These are phyloP conservation scores for Dothideomycetes sp. DNA, from an alignment of 2,329 filamentous ascomycete species.

Conservation along the genomic window DNA sequence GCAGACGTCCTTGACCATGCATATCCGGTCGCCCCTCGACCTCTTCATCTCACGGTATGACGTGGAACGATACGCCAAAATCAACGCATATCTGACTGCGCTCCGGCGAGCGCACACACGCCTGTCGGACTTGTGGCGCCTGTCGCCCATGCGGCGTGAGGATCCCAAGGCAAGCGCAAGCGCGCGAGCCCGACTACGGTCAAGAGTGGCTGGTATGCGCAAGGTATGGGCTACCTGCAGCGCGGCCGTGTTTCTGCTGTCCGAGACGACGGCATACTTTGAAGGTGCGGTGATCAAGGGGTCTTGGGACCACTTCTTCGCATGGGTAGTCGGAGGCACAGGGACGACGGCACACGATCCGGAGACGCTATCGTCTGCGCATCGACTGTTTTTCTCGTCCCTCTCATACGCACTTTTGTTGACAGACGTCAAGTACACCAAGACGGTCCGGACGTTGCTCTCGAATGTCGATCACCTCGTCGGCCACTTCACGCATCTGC, in stretches of 20 bases:
- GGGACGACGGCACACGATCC: slow-evolving; percentile 56
- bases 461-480: slow-evolving; percentile 72
- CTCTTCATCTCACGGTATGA: slow-evolving; percentile 73
- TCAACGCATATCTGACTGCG: slow-evolving; percentile 78
- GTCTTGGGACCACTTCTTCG: slow-evolving; percentile 68
- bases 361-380: slow-evolving; percentile 70
- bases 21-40: slow-evolving; percentile 69
- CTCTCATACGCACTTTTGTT: slow-evolving; percentile 58
- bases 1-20: slow-evolving; percentile 58
- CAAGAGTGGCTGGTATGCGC: slow-evolving; percentile 58
- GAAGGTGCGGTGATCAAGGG: slow-evolving; percentile 79
- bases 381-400: slow-evolving; percentile 62
- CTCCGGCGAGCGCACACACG: slow-evolving; percentile 78
- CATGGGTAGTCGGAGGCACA: slow-evolving; percentile 48
- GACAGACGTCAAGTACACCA: slow-evolving; percentile 51
- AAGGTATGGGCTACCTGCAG: slow-evolving; percentile 84
- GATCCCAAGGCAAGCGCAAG: slow-evolving; percentile 17
- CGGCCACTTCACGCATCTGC: slow-evolving; percentile 63
- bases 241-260: slow-evolving; percentile 78
- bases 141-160: slow-evolving; percentile 40
- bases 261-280: slow-evolving; percentile 77
- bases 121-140: slow-evolving; percentile 77
- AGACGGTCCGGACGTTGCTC: slow-evolving; percentile 54
- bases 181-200: slow-evolving; percentile 53
- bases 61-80: slow-evolving; percentile 66